A percentile compares a stretch with the other conserved stretches of the same genome.
Conservation (phyloP, 441 rosid species). For the Croton laevigatus region DNA sequence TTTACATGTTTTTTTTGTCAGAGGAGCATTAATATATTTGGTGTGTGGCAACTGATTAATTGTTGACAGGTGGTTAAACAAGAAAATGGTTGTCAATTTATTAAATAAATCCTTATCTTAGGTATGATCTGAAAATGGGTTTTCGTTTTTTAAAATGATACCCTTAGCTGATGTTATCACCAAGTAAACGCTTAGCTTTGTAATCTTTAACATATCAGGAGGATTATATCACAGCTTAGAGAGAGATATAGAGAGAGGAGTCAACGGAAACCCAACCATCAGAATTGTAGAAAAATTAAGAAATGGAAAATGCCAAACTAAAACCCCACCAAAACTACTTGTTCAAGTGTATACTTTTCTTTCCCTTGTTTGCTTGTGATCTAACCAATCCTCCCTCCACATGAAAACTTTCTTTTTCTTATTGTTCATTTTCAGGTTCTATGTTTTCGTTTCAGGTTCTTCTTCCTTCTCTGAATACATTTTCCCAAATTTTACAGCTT, state of each 20-base stretch:
- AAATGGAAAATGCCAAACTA: constrained; percentile 14
- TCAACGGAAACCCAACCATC: constrained; percentile 31
- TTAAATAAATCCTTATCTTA: not conserved
- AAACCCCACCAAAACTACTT: constrained; percentile 20
- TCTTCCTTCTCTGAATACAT: constrained; percentile 42
- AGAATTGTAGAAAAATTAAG: constrained; percentile 25
- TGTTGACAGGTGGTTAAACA: constrained; percentile 7
- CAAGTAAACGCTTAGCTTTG: constrained; percentile 18
- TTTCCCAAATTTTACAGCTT: constrained; percentile 71
- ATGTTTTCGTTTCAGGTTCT: constrained; percentile 33
- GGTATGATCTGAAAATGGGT: constrained; percentile 23
- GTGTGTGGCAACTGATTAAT: not conserved
- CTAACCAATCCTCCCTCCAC: constrained; percentile 23
- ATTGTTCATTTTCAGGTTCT: constrained; percentile 37
- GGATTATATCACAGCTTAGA: constrained; percentile 13
- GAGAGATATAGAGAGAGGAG: constrained; percentile 29
- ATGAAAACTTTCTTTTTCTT: constrained; percentile 46
- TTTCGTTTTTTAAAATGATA: constrained; percentile 3
- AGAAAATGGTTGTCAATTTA: not conserved
- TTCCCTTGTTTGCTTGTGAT: constrained; percentile 22
- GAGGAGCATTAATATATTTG: constrained; percentile 11
- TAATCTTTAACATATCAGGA: constrained; percentile 24
- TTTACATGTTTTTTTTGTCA: constrained; percentile 12
- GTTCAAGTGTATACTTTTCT: constrained; percentile 10
- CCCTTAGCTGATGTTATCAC: constrained; percentile 28